phyloP scores from a whole-genome alignment of 352 stramenopile genomes.

The Plasmopara halstedii region DNA sequence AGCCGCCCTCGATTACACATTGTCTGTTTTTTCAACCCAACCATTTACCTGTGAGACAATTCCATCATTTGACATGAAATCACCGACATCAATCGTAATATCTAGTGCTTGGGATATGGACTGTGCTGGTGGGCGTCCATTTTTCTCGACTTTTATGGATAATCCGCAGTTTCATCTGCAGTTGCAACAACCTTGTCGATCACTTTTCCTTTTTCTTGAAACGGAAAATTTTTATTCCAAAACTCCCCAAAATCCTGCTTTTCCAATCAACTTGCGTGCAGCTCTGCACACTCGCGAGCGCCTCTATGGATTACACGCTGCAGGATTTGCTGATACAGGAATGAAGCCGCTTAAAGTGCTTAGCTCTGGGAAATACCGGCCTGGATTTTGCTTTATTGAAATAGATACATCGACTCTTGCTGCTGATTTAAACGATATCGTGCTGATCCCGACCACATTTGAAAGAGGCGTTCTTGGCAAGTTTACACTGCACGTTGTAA shows the following conservation, averaged over 20 bases:
- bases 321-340: slow-evolving; percentile 6
- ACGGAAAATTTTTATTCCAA: slow-evolving; percentile 35
- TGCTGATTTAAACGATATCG: slow-evolving; percentile 28
- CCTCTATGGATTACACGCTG: slow-evolving; percentile 32
- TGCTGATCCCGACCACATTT: slow-evolving; percentile 76
- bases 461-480: slow-evolving; percentile 28
- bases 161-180: slow-evolving; percentile 73
- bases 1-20: slow-evolving; percentile 81
- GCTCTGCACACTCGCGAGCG: slow-evolving; percentile 42
- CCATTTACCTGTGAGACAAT: slow-evolving; percentile 54
- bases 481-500: slow-evolving; percentile 56
- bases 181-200: slow-evolving; percentile 22
- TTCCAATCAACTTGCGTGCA: slow-evolving; percentile 63
- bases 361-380: slow-evolving; percentile 72
- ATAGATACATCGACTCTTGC: slow-evolving; percentile 22
- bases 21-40: slow-evolving; percentile 81
- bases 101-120: slow-evolving; percentile 30
- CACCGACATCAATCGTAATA: slow-evolving; percentile 34
- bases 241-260: slow-evolving; percentile 14
- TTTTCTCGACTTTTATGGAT: slow-evolving; percentile 72
- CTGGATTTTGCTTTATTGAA: slow-evolving; percentile 69
- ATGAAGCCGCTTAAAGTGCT: slow-evolving; percentile 25
- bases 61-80: slow-evolving; percentile 33
- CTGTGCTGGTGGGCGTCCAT: slow-evolving; percentile 53
- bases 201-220: slow-evolving; percentile 56